Evolutionary conservation across 371 early-diverging fungal genomes (phyloP).

Genomic region (Mortierella sp.): DNA sequence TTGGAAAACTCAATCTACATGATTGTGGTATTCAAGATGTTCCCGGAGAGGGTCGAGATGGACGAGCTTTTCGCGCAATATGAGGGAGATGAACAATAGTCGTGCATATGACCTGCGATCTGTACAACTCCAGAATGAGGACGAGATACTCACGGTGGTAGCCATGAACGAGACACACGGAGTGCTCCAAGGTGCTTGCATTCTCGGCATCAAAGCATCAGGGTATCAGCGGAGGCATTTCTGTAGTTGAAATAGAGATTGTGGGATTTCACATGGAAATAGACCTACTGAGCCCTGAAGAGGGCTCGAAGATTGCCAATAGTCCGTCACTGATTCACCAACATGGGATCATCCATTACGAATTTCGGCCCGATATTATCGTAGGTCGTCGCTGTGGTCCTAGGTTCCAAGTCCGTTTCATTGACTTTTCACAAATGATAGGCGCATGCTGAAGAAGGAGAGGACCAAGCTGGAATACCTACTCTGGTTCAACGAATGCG

Average conservation of each 20-base stretch:
- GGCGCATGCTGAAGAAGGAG: constrained; percentile 9
- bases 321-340: constrained; percentile 5
- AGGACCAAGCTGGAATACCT: constrained; percentile 10
- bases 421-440: constrained; percentile 11
- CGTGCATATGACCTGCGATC: too few species aligned
- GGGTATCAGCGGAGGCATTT: constrained; percentile 11
- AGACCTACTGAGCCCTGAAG: neutral
- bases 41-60: too few species aligned
- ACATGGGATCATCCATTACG: constrained; percentile 12
- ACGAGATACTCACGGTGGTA: constrained; percentile 4
- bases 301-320: neutral
- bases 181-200: constrained; percentile 11
- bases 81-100: too few species aligned
- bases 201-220: constrained; percentile 7
- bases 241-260: constrained; percentile 5
- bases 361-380: constrained; percentile 4
- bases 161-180: neutral
- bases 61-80: too few species aligned
- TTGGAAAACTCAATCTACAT: neutral
- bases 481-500: too few species aligned
- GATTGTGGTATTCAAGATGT: too few species aligned
- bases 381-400: too few species aligned
- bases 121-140: neutral
- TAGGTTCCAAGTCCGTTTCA: constrained; percentile 11
- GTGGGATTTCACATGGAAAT: constrained; percentile 7